phyloP scores from a whole-genome alignment of 345 rosid species.

The Sonneratia caseolaris region DNA sequence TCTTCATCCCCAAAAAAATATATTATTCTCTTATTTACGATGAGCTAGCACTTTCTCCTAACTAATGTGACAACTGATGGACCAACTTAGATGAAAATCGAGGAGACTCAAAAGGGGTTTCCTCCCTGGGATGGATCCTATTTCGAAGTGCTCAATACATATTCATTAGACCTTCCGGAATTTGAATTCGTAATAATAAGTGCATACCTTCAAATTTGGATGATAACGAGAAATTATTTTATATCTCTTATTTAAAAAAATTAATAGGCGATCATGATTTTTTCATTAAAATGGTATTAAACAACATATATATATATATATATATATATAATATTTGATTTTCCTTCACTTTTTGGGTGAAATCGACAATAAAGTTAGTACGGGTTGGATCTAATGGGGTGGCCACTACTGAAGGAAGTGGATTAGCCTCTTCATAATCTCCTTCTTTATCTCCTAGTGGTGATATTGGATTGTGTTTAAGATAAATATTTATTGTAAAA shows the following conservation, averaged over 20 bases:
- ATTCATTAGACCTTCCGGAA: too few species aligned
- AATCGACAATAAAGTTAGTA: not conserved
- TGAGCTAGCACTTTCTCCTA: not conserved
- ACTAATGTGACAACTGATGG: not conserved
- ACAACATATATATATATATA: too few species aligned
- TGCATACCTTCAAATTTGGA: too few species aligned
- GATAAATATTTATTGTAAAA: not conserved
- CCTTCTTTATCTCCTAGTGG: slow-evolving; percentile 20
- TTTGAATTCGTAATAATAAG: too few species aligned
- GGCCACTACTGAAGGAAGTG: slow-evolving; percentile 30
- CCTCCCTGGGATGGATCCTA: too few species aligned
- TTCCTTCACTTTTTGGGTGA: not conserved
- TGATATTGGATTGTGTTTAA: not conserved
- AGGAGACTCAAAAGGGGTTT: too few species aligned
- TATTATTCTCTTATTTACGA: not conserved
- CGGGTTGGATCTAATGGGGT: slow-evolving; percentile 20
- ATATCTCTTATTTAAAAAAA: too few species aligned
- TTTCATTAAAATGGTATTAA: too few species aligned
- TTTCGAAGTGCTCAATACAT: too few species aligned
- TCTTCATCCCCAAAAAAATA: not conserved
- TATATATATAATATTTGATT: too few species aligned
- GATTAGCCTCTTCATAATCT: slow-evolving; percentile 14
- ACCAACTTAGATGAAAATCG: not conserved
- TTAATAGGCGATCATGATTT: too few species aligned
- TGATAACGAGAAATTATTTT: too few species aligned